phyloP scores from a whole-genome alignment of 2,329 filamentous ascomycete genomes.

The Hymenoscyphus infarciens region DNA sequence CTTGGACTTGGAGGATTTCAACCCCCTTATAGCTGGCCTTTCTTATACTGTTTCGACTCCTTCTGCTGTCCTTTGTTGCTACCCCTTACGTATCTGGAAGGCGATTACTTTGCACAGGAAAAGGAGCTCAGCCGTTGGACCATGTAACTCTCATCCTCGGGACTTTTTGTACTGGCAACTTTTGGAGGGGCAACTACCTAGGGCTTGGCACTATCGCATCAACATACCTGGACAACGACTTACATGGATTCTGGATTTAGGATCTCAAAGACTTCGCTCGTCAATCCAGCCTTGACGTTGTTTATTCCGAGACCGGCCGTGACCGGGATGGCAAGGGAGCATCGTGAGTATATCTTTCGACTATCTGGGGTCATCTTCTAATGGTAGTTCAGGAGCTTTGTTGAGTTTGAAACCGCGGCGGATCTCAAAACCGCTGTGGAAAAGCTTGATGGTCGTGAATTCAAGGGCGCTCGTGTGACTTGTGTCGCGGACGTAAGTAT shows the following conservation, averaged over 20 bases:
- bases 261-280: slow-evolving; percentile 99
- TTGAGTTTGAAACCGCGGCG: slow-evolving; percentile 91
- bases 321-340: slow-evolving; percentile 91
- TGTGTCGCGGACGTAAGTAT: slow-evolving; percentile 80
- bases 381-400: slow-evolving; percentile 62
- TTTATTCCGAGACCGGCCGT: slow-evolving; percentile 94
- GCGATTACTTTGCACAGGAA: slow-evolving; percentile 27
- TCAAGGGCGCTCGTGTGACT: slow-evolving; percentile 82
- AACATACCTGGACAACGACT: slow-evolving; percentile 53
- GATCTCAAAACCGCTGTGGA: slow-evolving; percentile 90
- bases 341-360: slow-evolving; percentile 37
- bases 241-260: slow-evolving; percentile 82
- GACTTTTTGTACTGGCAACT: slow-evolving; percentile 29
- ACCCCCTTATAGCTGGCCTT: slow-evolving; percentile 29
- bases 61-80: slow-evolving; percentile 33
- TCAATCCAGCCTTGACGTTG: slow-evolving; percentile 93
- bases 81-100: slow-evolving; percentile 30
- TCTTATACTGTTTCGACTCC: slow-evolving; percentile 33
- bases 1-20: slow-evolving; percentile 31
- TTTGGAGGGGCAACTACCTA: slow-evolving; percentile 31
- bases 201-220: slow-evolving; percentile 31
- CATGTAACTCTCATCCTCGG: slow-evolving; percentile 27
- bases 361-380: slow-evolving; percentile 15
- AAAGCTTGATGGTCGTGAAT: slow-evolving; percentile 89
- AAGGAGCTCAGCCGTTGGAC: slow-evolving; percentile 30